Conservation (phyloP, 2,329 filamentous ascomycete species). For the Massarina eburnea region DNA sequence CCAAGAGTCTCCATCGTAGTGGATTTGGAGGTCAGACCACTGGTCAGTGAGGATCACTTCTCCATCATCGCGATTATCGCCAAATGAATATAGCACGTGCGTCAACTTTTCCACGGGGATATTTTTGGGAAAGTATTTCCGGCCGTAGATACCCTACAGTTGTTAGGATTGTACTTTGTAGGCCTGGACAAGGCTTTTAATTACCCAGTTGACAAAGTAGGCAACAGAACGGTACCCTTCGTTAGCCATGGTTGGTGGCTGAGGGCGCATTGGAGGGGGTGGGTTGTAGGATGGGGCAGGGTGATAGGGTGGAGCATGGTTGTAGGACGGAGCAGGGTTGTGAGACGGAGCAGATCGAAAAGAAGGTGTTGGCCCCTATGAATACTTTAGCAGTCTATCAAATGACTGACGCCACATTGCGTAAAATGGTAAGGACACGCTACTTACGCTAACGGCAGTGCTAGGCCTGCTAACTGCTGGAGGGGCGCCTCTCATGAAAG, state of each 20-base stretch:
- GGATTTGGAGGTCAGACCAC: conserved; percentile 57
- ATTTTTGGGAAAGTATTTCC: conserved; percentile 83
- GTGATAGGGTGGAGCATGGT: no score
- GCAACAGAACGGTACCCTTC: conserved; percentile 63
- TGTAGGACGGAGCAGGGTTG: no score
- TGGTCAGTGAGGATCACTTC: conserved; percentile 55
- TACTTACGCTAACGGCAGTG: conserved; percentile 1
- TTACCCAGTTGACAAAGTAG: conserved; percentile 73
- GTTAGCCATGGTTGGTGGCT: conserved; percentile 15
- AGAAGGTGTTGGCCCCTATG: background rate
- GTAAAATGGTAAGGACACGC: background rate
- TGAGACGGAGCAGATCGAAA: no score
- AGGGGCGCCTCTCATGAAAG: background rate
- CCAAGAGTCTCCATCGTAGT: conserved; percentile 62
- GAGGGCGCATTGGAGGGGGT: background rate
- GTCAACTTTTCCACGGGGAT: conserved; percentile 80
- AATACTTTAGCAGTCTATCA: background rate
- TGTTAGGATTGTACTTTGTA: no score
- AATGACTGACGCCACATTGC: background rate
- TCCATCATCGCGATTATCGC: conserved; percentile 79
- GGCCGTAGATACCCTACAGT: conserved; percentile 85
- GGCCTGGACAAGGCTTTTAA: no score
- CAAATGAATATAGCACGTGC: conserved; percentile 89
- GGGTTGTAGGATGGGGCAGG: background rate
- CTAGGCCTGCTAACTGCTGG: background rate